These are phyloP conservation scores for Chaetothyriales sp. DNA, from an alignment of 2,329 filamentous ascomycete genomes.

Conservation along the genomic window DNA sequence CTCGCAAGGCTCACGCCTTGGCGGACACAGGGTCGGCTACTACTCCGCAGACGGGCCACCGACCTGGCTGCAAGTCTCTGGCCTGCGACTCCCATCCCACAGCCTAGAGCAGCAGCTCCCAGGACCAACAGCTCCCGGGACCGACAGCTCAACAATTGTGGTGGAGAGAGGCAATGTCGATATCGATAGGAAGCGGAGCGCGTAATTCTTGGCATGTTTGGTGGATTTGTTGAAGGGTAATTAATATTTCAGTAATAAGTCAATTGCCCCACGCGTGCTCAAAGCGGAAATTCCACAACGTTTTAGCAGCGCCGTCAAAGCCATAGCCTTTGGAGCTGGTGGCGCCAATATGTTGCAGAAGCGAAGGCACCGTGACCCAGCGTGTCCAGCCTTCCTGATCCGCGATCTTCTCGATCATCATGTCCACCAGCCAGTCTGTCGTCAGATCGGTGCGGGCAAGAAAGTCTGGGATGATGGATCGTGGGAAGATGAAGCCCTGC, in stretches of 20 bases:
- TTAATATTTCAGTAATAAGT: too few relatives aligned
- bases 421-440: conserved; percentile 26
- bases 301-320: conserved; percentile 3
- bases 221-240: too few relatives aligned
- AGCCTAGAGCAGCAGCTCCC: background rate
- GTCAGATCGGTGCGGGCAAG: conserved; percentile 23
- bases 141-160: background rate
- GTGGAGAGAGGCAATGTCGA: background rate
- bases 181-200: background rate
- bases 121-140: too few relatives aligned
- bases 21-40: background rate
- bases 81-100: background rate
- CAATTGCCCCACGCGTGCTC: background rate
- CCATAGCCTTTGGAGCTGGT: conserved; percentile 25
- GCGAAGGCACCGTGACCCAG: conserved; percentile 30
- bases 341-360: conserved; percentile 33
- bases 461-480: conserved; percentile 18
- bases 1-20: background rate
- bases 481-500: conserved; percentile 33
- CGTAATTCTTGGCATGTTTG: background rate
- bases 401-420: conserved; percentile 30
- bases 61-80: background rate
- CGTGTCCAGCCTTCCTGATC: conserved; percentile 26
- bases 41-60: background rate
- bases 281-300: conserved; percentile 4